phyloP scores from a whole-genome alignment of 495 filamentous ascomycete species.

The Baudoinia panamericana region DNA sequence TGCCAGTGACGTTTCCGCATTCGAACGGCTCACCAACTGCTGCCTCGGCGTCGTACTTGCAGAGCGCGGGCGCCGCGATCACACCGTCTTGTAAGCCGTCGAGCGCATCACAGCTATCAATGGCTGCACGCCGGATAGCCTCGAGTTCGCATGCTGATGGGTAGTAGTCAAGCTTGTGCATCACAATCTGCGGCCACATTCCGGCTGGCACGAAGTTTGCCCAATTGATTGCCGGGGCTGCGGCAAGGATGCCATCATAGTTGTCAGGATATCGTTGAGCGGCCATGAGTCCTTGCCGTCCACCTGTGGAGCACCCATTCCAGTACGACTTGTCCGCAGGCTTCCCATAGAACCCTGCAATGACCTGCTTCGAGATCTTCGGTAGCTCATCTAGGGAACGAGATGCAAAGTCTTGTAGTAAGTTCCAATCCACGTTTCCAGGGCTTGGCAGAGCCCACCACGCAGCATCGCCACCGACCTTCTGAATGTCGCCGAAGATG shows the following conservation, averaged over 20 bases:
- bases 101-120: constrained; percentile 29
- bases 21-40: constrained; percentile 26
- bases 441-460: constrained; percentile 23
- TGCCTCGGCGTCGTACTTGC: constrained; percentile 28
- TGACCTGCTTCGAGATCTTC: constrained; percentile 20
- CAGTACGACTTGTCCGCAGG: constrained; percentile 22
- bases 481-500: background rate
- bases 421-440: constrained; percentile 23
- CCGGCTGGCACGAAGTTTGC: constrained; percentile 17
- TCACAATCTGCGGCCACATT: constrained; percentile 25
- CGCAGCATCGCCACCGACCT: background rate
- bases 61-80: constrained; percentile 27
- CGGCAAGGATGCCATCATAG: constrained; percentile 24
- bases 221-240: constrained; percentile 28
- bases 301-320: constrained; percentile 24
- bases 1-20: constrained; percentile 12
- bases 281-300: constrained; percentile 20
- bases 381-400: constrained; percentile 16
- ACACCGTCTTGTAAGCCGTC: constrained; percentile 33
- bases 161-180: constrained; percentile 17
- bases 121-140: constrained; percentile 20
- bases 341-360: constrained; percentile 18
- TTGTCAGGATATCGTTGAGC: constrained; percentile 22
- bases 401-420: constrained; percentile 25
- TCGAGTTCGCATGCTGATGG: constrained; percentile 21